Base-by-base conservation (phyloP, 331 rosid genomes). In the Quercus phellos region DNA sequence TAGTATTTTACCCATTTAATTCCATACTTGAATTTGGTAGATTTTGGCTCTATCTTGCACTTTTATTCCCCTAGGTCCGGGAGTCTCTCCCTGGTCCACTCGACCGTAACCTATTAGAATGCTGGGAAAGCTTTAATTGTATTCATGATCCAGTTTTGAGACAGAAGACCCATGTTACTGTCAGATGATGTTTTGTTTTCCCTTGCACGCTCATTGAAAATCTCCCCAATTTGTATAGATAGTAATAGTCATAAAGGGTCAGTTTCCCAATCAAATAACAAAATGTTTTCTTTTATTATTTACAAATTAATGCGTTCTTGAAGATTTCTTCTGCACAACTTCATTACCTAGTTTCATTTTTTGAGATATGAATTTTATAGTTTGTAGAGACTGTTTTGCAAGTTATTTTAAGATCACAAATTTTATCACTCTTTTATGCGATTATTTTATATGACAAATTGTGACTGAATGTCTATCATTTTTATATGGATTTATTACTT, bases 141-240 rank as follows among this genome's bases (percentile, higher is more conserved):
- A 60, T 63, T 27, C 56, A 63, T 27, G 56, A 50, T 55, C 30
- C 73, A 46, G 43, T 30, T 24, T 9, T 6, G 34, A 42, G 71
- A 74, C 73, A 66, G 64, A 70, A 74, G 21, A 55, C 84, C 55
- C 30, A 73, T 38, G 34, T 12, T 29, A 43, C 71, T 34, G 38
- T 55, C 78, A 46, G 69, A 32, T 58, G 63, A 27, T 53, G 19
- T 53, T 18, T 13, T 71, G 73, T 46, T 74, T 17, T 66, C 53
- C 30, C 38, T n/a, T 54, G 51, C 64, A 21, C 51, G 24, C 24
- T 9, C 38, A 51, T 50, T 29, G 67, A 59, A 53, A 53, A 53
- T 16, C 56, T 53, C 56, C 56, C 56, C 2, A 53, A 53, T 8
- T 38, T 38, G 12, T 9, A 53, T 4, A 53, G 19, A 17, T 53